Percentiles rank a stretch among this genome's conserved stretches.
phyloP scores from a whole-genome alignment of 345 rosid species.

The Populus ilicifolia region DNA sequence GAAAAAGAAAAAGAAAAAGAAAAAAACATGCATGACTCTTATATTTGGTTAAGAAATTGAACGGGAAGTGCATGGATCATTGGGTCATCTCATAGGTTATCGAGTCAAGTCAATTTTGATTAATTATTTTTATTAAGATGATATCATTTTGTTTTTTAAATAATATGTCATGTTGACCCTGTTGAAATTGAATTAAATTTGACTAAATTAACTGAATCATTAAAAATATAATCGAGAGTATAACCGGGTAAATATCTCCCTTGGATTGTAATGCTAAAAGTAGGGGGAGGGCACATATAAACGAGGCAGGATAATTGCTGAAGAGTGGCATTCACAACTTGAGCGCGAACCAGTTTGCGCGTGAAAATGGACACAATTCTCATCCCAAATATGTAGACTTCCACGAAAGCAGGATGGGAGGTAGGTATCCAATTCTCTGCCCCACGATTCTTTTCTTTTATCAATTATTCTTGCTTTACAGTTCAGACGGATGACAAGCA shows the following conservation, averaged over 20 bases:
- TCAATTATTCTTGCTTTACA: background rate
- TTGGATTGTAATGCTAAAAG: background rate
- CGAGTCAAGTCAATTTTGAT: too few species aligned
- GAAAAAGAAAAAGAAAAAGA: too few species aligned
- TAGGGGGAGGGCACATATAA: background rate
- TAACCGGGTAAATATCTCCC: background rate
- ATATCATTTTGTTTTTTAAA: too few species aligned
- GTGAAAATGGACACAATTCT: background rate
- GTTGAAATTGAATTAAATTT: too few species aligned
- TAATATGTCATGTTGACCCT: too few species aligned
- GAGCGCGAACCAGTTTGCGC: background rate
- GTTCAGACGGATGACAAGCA: slow-evolving; percentile 8
- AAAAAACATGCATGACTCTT: too few species aligned
- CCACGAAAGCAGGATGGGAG: background rate
- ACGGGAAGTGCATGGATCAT: too few species aligned
- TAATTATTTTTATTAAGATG: too few species aligned
- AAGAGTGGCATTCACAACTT: background rate
- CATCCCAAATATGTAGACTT: background rate
- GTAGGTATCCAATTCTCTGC: background rate
- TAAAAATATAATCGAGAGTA: too few species aligned
- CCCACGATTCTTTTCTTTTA: background rate
- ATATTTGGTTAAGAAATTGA: too few species aligned
- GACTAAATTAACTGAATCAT: too few species aligned
- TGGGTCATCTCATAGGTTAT: too few species aligned
- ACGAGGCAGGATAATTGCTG: background rate